A percentile compares a stretch with the other conserved stretches of the same genome.
These are phyloP conservation scores for Myrica gale DNA, from an alignment of 306 rosid species.

Conservation along the genomic window DNA sequence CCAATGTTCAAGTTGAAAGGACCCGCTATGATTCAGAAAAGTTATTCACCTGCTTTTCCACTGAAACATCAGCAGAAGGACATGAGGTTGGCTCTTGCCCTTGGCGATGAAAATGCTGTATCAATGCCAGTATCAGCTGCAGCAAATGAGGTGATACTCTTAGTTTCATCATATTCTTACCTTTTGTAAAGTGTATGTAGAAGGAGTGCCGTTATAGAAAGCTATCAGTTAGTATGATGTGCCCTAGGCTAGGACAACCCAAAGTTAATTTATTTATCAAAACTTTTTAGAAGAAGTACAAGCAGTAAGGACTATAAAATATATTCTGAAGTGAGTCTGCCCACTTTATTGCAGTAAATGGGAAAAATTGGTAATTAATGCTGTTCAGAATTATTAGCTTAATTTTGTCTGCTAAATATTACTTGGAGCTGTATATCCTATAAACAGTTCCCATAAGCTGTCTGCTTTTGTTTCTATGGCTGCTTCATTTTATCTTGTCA, in stretches of 20 bases:
- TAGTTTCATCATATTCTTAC: neutral
- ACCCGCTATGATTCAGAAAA: slow-evolving; percentile 63
- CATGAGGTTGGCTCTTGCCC: slow-evolving; percentile 87
- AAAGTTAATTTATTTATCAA: neutral
- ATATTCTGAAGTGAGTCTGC: too few species aligned
- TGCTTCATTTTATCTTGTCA: too few species aligned
- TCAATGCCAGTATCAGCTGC: slow-evolving; percentile 88
- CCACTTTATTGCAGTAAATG: too few species aligned
- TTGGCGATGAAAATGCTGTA: slow-evolving; percentile 68
- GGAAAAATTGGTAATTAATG: too few species aligned
- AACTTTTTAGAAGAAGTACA: too few species aligned
- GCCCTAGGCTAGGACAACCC: neutral
- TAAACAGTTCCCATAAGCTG: too few species aligned
- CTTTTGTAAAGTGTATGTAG: neutral
- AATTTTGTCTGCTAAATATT: too few species aligned
- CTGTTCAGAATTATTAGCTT: too few species aligned
- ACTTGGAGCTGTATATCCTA: too few species aligned
- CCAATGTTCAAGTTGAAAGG: slow-evolving; percentile 81
- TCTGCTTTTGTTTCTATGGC: too few species aligned
- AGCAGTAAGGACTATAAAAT: too few species aligned
- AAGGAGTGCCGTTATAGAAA: neutral
- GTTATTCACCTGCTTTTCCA: slow-evolving; percentile 77
- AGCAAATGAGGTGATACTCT: slow-evolving; percentile 63
- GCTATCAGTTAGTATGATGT: neutral
- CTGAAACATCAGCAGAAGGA: slow-evolving; percentile 91